Evolutionary conservation across 805 yeast species (phyloP).

Genomic region (Yarrowia sp.): DNA sequence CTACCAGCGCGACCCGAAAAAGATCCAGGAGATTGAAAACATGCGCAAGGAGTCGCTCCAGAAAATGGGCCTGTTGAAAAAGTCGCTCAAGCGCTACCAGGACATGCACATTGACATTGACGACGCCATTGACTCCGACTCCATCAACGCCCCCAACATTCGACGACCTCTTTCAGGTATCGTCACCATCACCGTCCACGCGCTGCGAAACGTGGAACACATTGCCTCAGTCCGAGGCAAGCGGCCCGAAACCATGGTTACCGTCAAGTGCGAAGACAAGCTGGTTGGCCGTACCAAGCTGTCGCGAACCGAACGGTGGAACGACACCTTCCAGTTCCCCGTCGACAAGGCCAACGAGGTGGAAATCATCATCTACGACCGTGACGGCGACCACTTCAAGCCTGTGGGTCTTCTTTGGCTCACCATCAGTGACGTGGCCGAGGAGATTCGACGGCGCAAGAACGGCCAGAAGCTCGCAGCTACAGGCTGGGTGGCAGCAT

Average conservation of each 20-base stretch:
- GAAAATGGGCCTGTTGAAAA: conserved; percentile 76
- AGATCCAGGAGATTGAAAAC: conserved; percentile 83
- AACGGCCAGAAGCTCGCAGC: conserved; percentile 67
- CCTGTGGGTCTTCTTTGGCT: conserved; percentile 96
- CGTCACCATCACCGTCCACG: conserved; percentile 65
- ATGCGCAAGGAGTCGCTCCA: conserved; percentile 81
- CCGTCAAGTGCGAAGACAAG: conserved; percentile 84
- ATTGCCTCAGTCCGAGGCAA: conserved; percentile 78
- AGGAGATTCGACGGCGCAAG: conserved; percentile 87
- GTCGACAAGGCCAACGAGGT: conserved; percentile 91
- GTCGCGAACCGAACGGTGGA: conserved; percentile 75
- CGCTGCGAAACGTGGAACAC: conserved; percentile 88
- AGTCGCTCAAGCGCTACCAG: conserved; percentile 80
- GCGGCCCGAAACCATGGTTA: conserved; percentile 73
- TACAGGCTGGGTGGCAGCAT: conserved; percentile 68
- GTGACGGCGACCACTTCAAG: conserved; percentile 56
- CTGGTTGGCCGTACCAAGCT: conserved; percentile 72
- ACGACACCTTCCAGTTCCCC: conserved; percentile 73
- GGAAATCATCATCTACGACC: conserved; percentile 83
- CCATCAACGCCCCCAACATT: conserved; percentile 64
- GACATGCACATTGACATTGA: conserved; percentile 72
- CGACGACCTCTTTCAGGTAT: conserved; percentile 83
- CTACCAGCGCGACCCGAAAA: conserved; percentile 88
- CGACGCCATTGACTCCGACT: conserved; percentile 61
- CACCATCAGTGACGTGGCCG: conserved; percentile 84